These are phyloP conservation scores for Colletotrichum sp. DNA, from an alignment of 2,329 filamentous ascomycete genomes.

Conservation along the genomic window DNA sequence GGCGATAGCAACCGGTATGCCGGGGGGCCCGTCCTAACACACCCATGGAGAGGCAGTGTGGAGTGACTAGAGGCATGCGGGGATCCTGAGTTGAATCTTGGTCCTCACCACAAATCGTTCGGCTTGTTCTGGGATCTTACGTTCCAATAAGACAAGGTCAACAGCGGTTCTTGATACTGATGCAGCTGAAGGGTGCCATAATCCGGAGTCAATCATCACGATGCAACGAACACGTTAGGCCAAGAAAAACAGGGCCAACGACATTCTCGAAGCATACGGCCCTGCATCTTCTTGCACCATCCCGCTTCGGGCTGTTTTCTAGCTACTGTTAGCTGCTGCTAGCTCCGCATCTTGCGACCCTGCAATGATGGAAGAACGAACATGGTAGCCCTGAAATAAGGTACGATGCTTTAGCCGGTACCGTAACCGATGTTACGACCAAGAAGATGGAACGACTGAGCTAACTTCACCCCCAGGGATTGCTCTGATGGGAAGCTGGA, in stretches of 20 bases:
- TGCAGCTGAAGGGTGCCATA: not conserved
- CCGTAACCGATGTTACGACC: not conserved
- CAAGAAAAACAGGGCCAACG: not conserved
- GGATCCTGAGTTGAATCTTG: not conserved
- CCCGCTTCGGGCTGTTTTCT: not conserved
- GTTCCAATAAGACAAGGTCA: not conserved
- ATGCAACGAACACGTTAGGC: not conserved
- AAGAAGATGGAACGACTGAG: not conserved
- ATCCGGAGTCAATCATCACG: not conserved
- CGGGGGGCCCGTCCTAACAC: not conserved
- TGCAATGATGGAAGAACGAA: not conserved
- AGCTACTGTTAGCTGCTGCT: not conserved
- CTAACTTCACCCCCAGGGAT: slow-evolving; percentile 1
- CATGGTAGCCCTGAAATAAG: not conserved
- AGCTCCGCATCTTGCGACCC: not conserved
- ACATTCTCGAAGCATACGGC: not conserved
- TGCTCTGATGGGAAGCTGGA: not conserved
- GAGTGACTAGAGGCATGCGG: not conserved
- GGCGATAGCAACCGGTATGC: slow-evolving; percentile 6
- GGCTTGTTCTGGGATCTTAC: not conserved
- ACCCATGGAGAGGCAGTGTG: not conserved
- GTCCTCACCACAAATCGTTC: not conserved
- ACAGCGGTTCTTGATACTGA: not conserved
- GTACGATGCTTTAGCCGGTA: not conserved
- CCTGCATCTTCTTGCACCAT: not conserved